Evolutionary conservation across 2,329 filamentous ascomycete species (phyloP).

Genomic region (Exophiala lecanii-corni): DNA sequence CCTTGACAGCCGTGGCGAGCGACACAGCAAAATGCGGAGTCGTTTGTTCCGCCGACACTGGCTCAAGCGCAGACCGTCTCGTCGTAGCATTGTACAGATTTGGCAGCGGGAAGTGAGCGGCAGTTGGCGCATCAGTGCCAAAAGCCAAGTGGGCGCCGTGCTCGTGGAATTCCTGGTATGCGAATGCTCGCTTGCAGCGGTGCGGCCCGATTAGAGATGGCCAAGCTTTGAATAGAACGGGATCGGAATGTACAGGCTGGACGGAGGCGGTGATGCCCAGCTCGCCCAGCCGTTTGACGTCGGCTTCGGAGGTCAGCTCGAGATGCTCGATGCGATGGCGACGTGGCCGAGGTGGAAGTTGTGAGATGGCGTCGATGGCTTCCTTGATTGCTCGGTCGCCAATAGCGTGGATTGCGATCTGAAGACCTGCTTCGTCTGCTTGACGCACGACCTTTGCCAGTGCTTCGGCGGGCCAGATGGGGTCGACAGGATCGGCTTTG

Average conservation of each 20-base stretch:
- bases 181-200: slow-evolving; percentile 45
- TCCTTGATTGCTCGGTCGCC: slow-evolving; percentile 44
- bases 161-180: slow-evolving; percentile 45
- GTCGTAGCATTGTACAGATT: slow-evolving; percentile 49
- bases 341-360: slow-evolving; percentile 36
- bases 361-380: slow-evolving; percentile 43
- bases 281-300: slow-evolving; percentile 42
- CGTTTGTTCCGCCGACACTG: slow-evolving; percentile 33
- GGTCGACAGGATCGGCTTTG: slow-evolving; percentile 36
- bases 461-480: slow-evolving; percentile 43
- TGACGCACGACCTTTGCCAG: slow-evolving; percentile 39
- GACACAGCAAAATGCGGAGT: slow-evolving; percentile 41
- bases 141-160: slow-evolving; percentile 43
- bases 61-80: slow-evolving; percentile 40
- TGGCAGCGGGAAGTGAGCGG: slow-evolving; percentile 39
- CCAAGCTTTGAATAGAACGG: slow-evolving; percentile 45
- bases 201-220: slow-evolving; percentile 41
- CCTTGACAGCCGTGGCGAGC: slow-evolving; percentile 39
- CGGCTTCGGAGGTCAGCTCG: slow-evolving; percentile 43
- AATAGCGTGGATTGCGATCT: slow-evolving; percentile 49
- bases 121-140: slow-evolving; percentile 46
- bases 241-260: slow-evolving; percentile 38
- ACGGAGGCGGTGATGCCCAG: slow-evolving; percentile 42
- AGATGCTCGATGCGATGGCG: slow-evolving; percentile 49
- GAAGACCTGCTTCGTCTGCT: slow-evolving; percentile 40